Evolutionary conservation across 2,329 filamentous ascomycete species (phyloP).

Genomic region (Pseudocercospora eumusae): DNA sequence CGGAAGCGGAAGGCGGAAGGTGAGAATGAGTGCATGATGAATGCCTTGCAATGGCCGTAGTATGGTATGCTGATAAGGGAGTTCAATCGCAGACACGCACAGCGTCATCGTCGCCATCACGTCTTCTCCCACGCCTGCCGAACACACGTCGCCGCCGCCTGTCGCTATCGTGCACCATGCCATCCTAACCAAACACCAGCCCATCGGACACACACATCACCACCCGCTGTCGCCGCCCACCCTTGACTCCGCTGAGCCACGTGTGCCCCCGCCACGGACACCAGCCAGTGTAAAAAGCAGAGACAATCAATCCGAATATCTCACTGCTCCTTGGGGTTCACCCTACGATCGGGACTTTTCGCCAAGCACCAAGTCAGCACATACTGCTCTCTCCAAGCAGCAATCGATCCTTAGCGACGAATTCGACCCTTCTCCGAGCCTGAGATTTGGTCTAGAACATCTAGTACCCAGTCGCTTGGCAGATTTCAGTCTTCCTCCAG

Average conservation of each 20-base stretch:
- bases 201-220: conserved; percentile 13
- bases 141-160: conserved; percentile 28
- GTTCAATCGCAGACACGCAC: conserved; percentile 14
- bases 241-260: conserved; percentile 26
- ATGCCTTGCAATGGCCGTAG: background rate
- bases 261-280: conserved; percentile 34
- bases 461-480: conserved; percentile 37
- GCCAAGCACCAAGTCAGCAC: conserved; percentile 41
- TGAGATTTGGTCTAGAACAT: conserved; percentile 41
- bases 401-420: conserved; percentile 33
- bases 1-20: conserved; percentile 27
- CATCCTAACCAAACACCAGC: conserved; percentile 15
- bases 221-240: conserved; percentile 15
- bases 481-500: conserved; percentile 27
- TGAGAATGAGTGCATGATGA: conserved; percentile 8
- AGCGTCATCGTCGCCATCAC: conserved; percentile 19
- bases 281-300: conserved; percentile 33
- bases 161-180: conserved; percentile 25
- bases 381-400: conserved; percentile 38
- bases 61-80: conserved; percentile 9
- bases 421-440: conserved; percentile 32
- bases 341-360: conserved; percentile 69
- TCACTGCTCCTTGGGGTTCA: conserved; percentile 87
- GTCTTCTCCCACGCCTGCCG: conserved; percentile 20
- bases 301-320: conserved; percentile 40